phyloP scores from a whole-genome alignment of 345 rosid genomes.

The Eucalyptus paniculata region DNA sequence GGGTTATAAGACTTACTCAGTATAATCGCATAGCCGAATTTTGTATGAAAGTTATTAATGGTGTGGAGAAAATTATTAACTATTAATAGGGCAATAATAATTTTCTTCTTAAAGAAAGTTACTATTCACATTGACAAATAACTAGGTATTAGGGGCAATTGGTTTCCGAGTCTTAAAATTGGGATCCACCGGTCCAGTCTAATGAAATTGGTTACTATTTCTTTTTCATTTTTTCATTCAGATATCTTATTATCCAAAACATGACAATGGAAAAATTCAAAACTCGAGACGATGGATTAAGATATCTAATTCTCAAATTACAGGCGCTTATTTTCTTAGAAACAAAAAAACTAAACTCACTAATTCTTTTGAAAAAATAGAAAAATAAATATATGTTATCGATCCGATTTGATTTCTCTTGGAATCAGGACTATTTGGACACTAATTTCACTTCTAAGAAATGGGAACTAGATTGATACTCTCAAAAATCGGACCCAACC shows the following conservation, averaged over 20 bases:
- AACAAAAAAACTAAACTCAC: no score
- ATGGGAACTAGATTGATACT: fast-evolving
- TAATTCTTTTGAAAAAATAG: no score
- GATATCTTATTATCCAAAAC: no score
- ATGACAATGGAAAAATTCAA: no score
- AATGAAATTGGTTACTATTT: fast-evolving
- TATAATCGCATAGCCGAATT: neutral
- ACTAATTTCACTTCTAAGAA: no score
- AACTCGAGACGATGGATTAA: no score
- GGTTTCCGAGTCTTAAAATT: no score
- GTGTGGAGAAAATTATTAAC: neutral
- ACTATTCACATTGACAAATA: neutral
- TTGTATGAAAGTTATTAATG: neutral
- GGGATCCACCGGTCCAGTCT: fast-evolving
- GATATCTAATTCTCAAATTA: no score
- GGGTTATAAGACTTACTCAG: no score
- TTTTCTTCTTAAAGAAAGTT: neutral
- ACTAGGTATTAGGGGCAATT: no score
- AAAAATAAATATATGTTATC: no score
- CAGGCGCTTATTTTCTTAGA: fast-evolving
- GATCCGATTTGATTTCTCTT: fast-evolving
- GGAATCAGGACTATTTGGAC: fast-evolving
- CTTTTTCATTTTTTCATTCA: no score
- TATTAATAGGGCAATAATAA: neutral
- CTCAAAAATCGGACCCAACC: fast-evolving